A percentile compares a stretch with the other conserved stretches of the same genome.
phyloP scores from a whole-genome alignment of 805 yeast species.

The Candida vaughaniae region DNA sequence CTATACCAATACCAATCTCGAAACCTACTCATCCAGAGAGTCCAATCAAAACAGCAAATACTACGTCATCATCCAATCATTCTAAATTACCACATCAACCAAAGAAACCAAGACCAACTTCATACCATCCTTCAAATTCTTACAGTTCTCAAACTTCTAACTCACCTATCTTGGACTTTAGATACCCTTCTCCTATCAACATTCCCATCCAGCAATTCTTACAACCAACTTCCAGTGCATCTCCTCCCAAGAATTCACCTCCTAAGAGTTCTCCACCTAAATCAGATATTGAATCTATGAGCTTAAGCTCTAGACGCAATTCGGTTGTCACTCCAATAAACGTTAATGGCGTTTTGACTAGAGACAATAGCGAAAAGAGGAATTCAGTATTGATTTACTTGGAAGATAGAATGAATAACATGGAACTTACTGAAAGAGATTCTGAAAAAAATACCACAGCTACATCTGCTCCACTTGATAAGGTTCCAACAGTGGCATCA shows the following conservation, averaged over 20 bases:
- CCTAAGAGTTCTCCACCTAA: slow-evolving; percentile 10
- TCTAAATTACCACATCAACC: slow-evolving; percentile 42
- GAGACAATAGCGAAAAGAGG: slow-evolving; percentile 29
- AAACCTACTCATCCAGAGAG: not conserved
- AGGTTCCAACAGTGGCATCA: slow-evolving; percentile 18
- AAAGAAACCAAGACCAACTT: slow-evolving; percentile 77
- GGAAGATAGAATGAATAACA: slow-evolving; percentile 44
- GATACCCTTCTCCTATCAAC: slow-evolving; percentile 32
- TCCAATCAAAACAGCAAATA: not conserved
- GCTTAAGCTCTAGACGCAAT: slow-evolving; percentile 28
- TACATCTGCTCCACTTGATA: slow-evolving; percentile 31
- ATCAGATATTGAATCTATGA: slow-evolving; percentile 12
- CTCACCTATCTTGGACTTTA: slow-evolving; percentile 29
- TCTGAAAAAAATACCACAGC: not conserved
- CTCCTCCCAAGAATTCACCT: slow-evolving; percentile 11
- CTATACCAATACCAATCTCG: slow-evolving; percentile 8
- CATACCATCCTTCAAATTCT: slow-evolving; percentile 68
- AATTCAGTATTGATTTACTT: slow-evolving; percentile 42
- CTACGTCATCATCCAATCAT: slow-evolving; percentile 17
- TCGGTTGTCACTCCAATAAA: slow-evolving; percentile 44
- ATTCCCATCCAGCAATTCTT: slow-evolving; percentile 20
- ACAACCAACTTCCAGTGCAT: slow-evolving; percentile 4
- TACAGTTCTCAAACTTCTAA: slow-evolving; percentile 38
- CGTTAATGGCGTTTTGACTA: slow-evolving; percentile 43
- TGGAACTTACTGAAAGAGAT: slow-evolving; percentile 12